A percentile compares a stretch with the other conserved stretches of the same genome.
phyloP scores from a whole-genome alignment of 164 flowering plant genomes.

The Buxus sempervirens region DNA sequence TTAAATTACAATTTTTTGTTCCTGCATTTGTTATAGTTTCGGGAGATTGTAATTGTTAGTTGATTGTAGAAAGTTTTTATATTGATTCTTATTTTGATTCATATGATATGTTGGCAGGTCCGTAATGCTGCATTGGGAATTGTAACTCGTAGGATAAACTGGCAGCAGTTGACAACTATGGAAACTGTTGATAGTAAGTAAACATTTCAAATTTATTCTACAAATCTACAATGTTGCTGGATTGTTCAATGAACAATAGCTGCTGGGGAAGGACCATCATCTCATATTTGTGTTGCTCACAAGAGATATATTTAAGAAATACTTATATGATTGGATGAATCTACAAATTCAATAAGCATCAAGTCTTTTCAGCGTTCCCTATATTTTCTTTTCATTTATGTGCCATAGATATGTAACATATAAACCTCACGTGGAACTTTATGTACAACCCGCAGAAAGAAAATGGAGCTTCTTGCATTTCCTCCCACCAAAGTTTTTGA shows the following conservation, averaged over 20 bases:
- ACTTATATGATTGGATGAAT: neutral
- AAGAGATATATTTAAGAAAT: neutral
- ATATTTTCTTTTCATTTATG: neutral
- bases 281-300: neutral
- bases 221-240: neutral
- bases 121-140: slow-evolving; percentile 92
- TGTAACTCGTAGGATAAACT: slow-evolving; percentile 83
- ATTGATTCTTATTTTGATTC: neutral
- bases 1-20: neutral
- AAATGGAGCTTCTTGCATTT: neutral
- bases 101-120: slow-evolving; percentile 44
- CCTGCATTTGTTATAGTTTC: no score
- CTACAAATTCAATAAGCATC: neutral
- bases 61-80: neutral
- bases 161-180: slow-evolving; percentile 67
- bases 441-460: no score
- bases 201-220: neutral
- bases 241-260: no score
- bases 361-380: neutral
- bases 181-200: slow-evolving; percentile 83
- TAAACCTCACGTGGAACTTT: neutral
- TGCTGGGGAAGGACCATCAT: neutral
- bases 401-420: neutral
- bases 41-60: no score
- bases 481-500: neutral